phyloP scores from a whole-genome alignment of 331 rosid genomes.

The Ulmus americana region DNA sequence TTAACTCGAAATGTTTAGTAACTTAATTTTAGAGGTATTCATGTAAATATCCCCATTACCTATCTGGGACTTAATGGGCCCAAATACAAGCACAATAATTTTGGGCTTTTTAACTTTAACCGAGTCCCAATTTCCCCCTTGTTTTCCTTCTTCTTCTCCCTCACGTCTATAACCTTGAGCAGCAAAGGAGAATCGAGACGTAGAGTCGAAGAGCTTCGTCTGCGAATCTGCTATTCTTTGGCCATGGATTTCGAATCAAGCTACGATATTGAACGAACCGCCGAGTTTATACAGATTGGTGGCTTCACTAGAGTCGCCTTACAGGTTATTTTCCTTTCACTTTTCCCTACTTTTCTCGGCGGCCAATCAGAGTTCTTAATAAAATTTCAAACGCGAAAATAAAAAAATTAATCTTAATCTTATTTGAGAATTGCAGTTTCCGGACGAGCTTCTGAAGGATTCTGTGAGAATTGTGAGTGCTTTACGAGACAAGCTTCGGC shows the following conservation, averaged over 20 bases:
- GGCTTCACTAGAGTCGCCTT: constrained; percentile 66
- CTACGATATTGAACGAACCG: constrained; percentile 57
- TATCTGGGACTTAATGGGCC: not conserved
- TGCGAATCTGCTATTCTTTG: not conserved
- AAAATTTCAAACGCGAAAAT: not conserved
- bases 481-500: constrained; percentile 41
- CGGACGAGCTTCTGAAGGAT: constrained; percentile 71
- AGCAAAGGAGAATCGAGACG: not conserved
- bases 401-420: not conserved
- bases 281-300: constrained; percentile 47
- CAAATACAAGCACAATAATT: not conserved
- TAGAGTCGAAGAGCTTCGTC: not conserved
- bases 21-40: too few relatives aligned
- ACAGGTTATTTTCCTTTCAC: constrained; percentile 35
- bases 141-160: not conserved
- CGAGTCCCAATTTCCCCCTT: not conserved
- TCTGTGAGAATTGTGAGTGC: constrained; percentile 53
- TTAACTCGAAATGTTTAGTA: too few relatives aligned
- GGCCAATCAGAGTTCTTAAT: not conserved
- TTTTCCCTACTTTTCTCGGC: not conserved
- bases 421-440: constrained; percentile 47
- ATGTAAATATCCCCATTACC: too few relatives aligned
- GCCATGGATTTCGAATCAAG: constrained; percentile 63
- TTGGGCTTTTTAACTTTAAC: not conserved
- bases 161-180: not conserved